Conservation (phyloP, 2,329 filamentous ascomycete species). For the Fusarium albidum region DNA sequence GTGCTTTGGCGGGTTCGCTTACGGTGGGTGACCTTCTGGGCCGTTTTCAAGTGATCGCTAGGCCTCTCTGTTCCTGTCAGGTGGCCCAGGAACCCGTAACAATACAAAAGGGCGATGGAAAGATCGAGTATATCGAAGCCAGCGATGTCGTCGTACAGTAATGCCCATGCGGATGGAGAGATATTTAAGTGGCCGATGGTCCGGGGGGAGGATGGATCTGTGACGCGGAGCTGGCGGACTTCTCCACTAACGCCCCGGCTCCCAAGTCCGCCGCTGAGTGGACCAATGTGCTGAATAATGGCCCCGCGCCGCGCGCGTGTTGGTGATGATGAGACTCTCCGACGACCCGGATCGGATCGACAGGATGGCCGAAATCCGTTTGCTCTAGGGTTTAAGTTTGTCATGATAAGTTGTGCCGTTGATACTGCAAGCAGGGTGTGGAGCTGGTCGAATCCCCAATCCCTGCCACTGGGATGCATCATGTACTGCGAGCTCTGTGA, state of each 20-base stretch:
- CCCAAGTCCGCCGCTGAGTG: slow-evolving; percentile 4
- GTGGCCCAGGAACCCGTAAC: neutral
- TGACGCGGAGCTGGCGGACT: slow-evolving; percentile 26
- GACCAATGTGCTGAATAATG: slow-evolving; percentile 29
- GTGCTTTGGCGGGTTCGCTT: slow-evolving; percentile 16
- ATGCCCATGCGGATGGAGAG: neutral
- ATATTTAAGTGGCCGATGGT: slow-evolving; percentile 9
- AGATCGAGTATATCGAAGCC: neutral
- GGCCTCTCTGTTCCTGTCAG: neutral
- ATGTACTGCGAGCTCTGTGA: no score
- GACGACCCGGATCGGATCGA: slow-evolving; percentile 2
- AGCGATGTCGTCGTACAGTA: neutral
- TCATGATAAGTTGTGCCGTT: neutral
- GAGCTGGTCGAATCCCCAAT: no score
- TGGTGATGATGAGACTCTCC: neutral
- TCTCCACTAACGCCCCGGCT: slow-evolving; percentile 2
- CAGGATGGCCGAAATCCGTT: slow-evolving; percentile 19
- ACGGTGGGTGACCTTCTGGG: slow-evolving; percentile 2
- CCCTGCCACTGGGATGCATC: no score
- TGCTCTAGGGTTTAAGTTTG: neutral
- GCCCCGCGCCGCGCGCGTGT: neutral
- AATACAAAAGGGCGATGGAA: neutral
- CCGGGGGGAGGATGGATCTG: slow-evolving; percentile 8
- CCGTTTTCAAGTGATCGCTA: neutral
- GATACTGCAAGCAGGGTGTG: no score